phyloP scores from a whole-genome alignment of 768 basidiomycete species.

The Trametes villosa region DNA sequence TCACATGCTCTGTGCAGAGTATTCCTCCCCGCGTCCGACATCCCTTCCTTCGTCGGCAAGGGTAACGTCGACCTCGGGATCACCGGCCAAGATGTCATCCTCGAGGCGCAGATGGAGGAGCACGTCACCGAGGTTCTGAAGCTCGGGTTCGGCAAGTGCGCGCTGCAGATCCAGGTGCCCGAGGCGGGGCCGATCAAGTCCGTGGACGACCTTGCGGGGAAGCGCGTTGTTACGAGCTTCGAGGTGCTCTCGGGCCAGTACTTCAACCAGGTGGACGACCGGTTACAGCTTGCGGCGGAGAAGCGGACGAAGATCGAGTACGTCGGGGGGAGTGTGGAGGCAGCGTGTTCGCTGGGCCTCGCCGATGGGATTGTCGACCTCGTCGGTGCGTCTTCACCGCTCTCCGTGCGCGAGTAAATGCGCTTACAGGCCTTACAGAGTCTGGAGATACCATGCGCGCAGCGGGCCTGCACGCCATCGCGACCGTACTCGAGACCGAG shows the following conservation, averaged over 20 bases:
- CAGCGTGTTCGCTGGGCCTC: constrained; percentile 93
- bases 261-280: constrained; percentile 69
- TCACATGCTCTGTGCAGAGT: constrained; percentile 54
- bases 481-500: constrained; percentile 83
- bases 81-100: constrained; percentile 96
- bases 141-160: constrained; percentile 92
- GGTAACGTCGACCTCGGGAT: constrained; percentile 97
- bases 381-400: constrained; percentile 65
- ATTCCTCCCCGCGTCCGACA: constrained; percentile 95
- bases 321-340: constrained; percentile 97
- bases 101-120: constrained; percentile 83
- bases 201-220: constrained; percentile 83
- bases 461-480: constrained; percentile 92
- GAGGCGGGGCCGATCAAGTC: constrained; percentile 69
- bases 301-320: constrained; percentile 86
- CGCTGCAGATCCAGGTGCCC: constrained; percentile 89
- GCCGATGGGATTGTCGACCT: constrained; percentile 99
- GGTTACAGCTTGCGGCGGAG: constrained; percentile 53
- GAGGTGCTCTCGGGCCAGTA: constrained; percentile 84
- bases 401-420: not conserved
- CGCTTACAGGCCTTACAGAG: constrained; percentile 52
- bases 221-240: constrained; percentile 93
- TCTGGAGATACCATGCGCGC: constrained; percentile 99
- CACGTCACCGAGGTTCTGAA: constrained; percentile 79
- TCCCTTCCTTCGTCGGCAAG: constrained; percentile 97